Conservation (phyloP, 371 early-diverging fungal genomes). For the Dipsacomyces acuminosporus region DNA sequence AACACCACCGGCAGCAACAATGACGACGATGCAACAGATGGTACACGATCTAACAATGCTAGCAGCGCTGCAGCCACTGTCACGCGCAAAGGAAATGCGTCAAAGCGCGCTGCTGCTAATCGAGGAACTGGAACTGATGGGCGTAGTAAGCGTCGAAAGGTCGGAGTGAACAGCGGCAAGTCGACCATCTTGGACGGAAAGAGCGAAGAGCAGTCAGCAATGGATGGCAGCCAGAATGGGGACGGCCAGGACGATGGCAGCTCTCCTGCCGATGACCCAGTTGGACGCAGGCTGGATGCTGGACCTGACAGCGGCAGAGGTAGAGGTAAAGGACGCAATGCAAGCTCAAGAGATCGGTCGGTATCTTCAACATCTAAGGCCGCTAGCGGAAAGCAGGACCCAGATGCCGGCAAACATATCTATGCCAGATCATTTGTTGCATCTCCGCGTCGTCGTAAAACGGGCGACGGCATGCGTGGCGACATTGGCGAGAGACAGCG, state of each 20-base stretch:
- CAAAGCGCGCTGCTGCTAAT: not conserved
- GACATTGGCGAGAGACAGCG: slow-evolving; percentile 7
- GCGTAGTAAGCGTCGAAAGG: slow-evolving; percentile 9
- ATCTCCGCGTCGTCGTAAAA: not conserved
- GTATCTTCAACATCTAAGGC: slow-evolving; percentile 2
- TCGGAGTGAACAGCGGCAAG: not conserved
- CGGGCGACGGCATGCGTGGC: not conserved
- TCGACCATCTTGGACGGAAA: not conserved
- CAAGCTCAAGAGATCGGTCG: slow-evolving; percentile 26
- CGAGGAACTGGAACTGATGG: too few species aligned
- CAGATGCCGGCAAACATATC: not conserved
- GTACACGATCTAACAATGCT: not conserved
- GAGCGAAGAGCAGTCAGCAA: not conserved
- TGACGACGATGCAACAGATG: too few species aligned
- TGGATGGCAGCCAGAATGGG: not conserved
- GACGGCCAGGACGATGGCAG: not conserved
- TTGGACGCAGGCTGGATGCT: slow-evolving; percentile 22
- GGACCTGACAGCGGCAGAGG: not conserved
- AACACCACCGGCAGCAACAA: not conserved
- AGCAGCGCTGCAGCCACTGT: too few species aligned
- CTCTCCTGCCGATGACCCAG: slow-evolving; percentile 14
- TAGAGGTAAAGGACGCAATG: slow-evolving; percentile 8
- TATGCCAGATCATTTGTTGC: not conserved
- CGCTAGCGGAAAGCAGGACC: not conserved
- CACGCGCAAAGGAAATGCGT: too few species aligned